phyloP scores from a whole-genome alignment of 1,139 yeast genomes.

The Yamadazyma conglobata region DNA sequence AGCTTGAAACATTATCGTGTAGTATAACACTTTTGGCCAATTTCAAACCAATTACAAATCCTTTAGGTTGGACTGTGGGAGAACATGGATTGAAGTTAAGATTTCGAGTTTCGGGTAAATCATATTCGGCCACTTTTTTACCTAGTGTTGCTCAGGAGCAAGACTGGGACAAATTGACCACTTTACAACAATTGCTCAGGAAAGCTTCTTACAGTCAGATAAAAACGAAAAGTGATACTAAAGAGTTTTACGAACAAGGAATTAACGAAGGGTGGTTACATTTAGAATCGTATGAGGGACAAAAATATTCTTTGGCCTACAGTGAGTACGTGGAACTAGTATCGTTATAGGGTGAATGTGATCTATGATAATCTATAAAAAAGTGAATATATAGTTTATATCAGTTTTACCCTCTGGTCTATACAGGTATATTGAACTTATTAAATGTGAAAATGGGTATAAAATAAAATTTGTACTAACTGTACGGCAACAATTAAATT shows the following conservation, averaged over 20 bases:
- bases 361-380: too few relatives aligned
- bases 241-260: slow-evolving; percentile 29
- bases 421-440: background rate
- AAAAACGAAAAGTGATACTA: slow-evolving; percentile 15
- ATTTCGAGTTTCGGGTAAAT: slow-evolving; percentile 33
- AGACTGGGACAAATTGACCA: slow-evolving; percentile 72
- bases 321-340: slow-evolving; percentile 19
- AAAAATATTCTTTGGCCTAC: slow-evolving; percentile 27
- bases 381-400: background rate
- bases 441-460: background rate
- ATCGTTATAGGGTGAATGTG: too few relatives aligned
- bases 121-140: slow-evolving; percentile 72
- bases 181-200: slow-evolving; percentile 63
- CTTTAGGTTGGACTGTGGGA: slow-evolving; percentile 79
- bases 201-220: slow-evolving; percentile 54
- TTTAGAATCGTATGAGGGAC: slow-evolving; percentile 38
- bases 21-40: slow-evolving; percentile 64
- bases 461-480: background rate
- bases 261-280: slow-evolving; percentile 34
- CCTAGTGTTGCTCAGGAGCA: slow-evolving; percentile 94
- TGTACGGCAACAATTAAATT: slow-evolving; percentile 14
- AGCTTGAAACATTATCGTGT: slow-evolving; percentile 45
- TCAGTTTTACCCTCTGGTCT: background rate
- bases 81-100: slow-evolving; percentile 71
- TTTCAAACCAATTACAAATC: slow-evolving; percentile 49